These are phyloP conservation scores for Lagerstroemia fauriei DNA, from an alignment of 441 rosid genomes.

Conservation along the genomic window DNA sequence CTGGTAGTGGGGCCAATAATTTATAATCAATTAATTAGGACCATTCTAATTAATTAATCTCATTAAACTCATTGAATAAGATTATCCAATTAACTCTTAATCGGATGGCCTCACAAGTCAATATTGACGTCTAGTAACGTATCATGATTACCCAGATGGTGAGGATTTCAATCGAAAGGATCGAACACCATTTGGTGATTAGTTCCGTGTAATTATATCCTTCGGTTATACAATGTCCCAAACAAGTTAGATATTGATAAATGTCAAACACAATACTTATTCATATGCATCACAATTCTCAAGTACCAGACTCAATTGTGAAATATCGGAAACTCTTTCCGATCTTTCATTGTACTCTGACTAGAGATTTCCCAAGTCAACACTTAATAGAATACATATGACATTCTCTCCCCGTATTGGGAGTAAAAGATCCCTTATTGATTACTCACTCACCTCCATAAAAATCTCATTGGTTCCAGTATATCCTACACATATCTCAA, in stretches of 20 bases:
- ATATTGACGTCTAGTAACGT: neutral
- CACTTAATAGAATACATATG: neutral
- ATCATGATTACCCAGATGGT: neutral
- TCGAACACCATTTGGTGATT: neutral
- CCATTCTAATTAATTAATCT: too few relatives aligned
- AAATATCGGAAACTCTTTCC: neutral
- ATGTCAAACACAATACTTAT: neutral
- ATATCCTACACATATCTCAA: neutral
- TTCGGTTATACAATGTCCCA: too few relatives aligned
- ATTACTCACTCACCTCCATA: neutral
- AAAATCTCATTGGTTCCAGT: too few relatives aligned
- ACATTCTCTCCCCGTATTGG: neutral
- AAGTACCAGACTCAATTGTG: neutral
- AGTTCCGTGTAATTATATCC: neutral
- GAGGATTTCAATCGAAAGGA: neutral
- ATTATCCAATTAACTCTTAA: too few relatives aligned
- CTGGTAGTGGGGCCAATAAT: too few relatives aligned
- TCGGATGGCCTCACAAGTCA: neutral
- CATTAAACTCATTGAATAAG: too few relatives aligned
- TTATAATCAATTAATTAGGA: too few relatives aligned
- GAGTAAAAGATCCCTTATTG: neutral
- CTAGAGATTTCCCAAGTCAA: neutral
- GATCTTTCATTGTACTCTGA: too few relatives aligned
- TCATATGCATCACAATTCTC: neutral
- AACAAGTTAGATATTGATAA: neutral